Base-by-base conservation (phyloP, 305 asterid species). In the Fraxinus xanthoxyloides region DNA sequence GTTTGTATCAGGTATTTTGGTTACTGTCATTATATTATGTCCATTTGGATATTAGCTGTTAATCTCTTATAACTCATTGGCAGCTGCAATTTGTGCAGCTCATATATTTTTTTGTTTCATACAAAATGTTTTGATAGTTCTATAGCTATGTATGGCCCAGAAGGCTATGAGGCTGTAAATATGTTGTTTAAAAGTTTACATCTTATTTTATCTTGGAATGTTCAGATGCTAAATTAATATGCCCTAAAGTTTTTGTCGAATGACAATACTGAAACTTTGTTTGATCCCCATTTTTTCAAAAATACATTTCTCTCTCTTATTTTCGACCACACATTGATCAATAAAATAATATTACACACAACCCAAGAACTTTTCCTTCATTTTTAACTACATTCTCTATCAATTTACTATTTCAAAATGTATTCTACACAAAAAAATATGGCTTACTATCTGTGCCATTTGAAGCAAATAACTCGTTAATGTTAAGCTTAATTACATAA, bases 1-100 rank as follows among this genome's bases (percentile, higher is more conserved):
- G 87, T 77, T 86, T 83, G 85, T 85, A 72, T 84, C 90, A 82
- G 92, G 90, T 89, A 84, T 24, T 63, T 63, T 63, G 67, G 28
- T 56, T 56, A 19, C 67, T 56, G 12, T 4, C 28, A 56, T 56
- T 21, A 19, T 56, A 56, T 56, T 56, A 56, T 21, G 21, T 10
- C 28, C 67, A 19, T 56, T 56, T 56, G 67, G 67, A 56, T 56
- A 21, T 56, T 56, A 19, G 67, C 67, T 56, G 67, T 56, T 56
- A 21, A 56, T 56, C 67, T 19, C 67, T 56, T 7, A 56, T 17
- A 19, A 56, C 67, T 56, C 28, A 6, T 19, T 56, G 12, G 67
- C 24, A 56, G 67, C 67, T 19, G 67, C 67, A 56, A 56, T 56
- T 19, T 56, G 26, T 56, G 67, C 67, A 19, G 67, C 67, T 56